Evolutionary conservation across 371 early-diverging fungal species (phyloP).

Genomic region (Syncephalastrum monosporum): DNA sequence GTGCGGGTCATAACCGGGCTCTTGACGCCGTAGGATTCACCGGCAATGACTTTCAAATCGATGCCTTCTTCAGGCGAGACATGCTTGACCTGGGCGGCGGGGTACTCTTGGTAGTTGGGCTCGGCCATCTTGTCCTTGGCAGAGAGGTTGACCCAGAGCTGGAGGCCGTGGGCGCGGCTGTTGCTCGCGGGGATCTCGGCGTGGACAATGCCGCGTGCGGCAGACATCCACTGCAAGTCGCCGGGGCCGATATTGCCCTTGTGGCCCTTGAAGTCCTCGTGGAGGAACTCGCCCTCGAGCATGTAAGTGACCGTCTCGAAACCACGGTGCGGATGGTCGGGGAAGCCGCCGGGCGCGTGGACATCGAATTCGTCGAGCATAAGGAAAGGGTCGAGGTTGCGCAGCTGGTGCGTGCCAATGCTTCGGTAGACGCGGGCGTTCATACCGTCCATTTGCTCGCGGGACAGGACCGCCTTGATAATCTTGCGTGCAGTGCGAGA

Average conservation of each 20-base stretch:
- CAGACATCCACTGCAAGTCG: constrained; percentile 58
- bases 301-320: constrained; percentile 85
- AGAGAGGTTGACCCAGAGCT: constrained; percentile 86
- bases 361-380: constrained; percentile 79
- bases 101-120: constrained; percentile 78
- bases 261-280: constrained; percentile 84
- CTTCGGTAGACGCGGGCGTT: constrained; percentile 70
- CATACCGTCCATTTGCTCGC: constrained; percentile 49
- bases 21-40: constrained; percentile 61
- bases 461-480: constrained; percentile 26
- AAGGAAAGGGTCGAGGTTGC: constrained; percentile 81
- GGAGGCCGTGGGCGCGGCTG: constrained; percentile 63
- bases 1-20: constrained; percentile 65
- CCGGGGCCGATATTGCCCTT: constrained; percentile 72
- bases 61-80: constrained; percentile 57
- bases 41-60: constrained; percentile 78
- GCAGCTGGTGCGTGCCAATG: constrained; percentile 64
- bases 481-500: constrained; percentile 21
- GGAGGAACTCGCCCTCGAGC: constrained; percentile 69
- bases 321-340: constrained; percentile 72
- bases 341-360: constrained; percentile 55
- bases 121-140: constrained; percentile 75
- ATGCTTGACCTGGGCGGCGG: constrained; percentile 56
- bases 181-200: constrained; percentile 70
- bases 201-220: constrained; percentile 78